A percentile compares a stretch with the other conserved stretches of the same genome.
Conservation (phyloP, 306 rosid genomes). For the Prunus davidiana region DNA sequence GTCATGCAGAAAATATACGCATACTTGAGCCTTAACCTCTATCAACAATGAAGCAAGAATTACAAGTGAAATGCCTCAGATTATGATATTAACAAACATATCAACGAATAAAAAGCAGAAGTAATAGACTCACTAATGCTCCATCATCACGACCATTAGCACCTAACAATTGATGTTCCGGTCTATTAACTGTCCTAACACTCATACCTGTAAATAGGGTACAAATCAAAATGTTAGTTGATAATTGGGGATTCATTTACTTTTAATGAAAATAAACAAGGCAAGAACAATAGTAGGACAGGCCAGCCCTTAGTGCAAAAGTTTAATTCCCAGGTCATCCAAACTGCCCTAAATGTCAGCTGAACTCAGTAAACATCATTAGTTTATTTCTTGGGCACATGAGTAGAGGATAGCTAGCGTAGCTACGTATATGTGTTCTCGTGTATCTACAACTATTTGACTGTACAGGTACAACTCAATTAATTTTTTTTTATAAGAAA, state of each 20-base stretch:
- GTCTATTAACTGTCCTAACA: conserved; percentile 86
- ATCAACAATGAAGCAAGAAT: not conserved
- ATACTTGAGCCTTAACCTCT: not conserved
- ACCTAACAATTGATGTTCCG: conserved; percentile 89
- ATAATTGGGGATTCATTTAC: not conserved
- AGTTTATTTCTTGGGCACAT: not conserved
- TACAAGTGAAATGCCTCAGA: conserved; percentile 6
- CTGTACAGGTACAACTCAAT: not conserved
- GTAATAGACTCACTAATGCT: conserved; percentile 65
- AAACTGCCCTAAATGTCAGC: not conserved
- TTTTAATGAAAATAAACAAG: not conserved
- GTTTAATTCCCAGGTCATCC: not conserved
- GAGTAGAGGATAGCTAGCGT: not conserved
- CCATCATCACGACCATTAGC: conserved; percentile 99
- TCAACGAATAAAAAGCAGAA: not conserved
- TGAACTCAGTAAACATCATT: not conserved
- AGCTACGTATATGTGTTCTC: not conserved
- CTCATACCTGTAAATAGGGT: conserved; percentile 47
- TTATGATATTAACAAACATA: not conserved
- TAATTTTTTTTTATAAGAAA: not conserved
- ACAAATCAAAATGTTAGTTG: not conserved
- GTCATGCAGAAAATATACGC: not conserved
- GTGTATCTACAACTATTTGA: not conserved
- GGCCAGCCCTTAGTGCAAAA: not conserved
- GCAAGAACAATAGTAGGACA: not conserved